Conservation (phyloP, 2,329 filamentous ascomycete genomes). For the Cordyceps tenuipes region DNA sequence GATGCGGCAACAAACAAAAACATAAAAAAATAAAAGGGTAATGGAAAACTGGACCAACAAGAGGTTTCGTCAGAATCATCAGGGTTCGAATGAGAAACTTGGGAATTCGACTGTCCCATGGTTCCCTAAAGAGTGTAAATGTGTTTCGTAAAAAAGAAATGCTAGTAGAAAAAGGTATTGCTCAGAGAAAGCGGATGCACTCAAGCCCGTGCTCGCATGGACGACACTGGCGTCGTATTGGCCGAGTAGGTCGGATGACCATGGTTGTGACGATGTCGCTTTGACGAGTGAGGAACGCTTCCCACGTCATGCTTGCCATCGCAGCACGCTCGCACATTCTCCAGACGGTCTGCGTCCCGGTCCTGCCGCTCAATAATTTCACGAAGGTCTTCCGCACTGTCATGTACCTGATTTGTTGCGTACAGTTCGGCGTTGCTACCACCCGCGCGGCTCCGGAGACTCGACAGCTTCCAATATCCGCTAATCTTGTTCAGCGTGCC, state of each 20-base stretch:
- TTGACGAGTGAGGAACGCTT: constrained; percentile 11
- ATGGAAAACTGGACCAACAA: constrained; percentile 7
- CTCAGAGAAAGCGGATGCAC: not conserved
- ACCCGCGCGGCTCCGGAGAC: constrained; percentile 42
- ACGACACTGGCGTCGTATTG: constrained; percentile 9
- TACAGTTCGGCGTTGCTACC: constrained; percentile 43
- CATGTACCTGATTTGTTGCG: constrained; percentile 55
- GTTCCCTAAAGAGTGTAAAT: constrained; percentile 11
- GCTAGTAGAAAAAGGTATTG: not conserved
- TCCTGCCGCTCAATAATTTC: constrained; percentile 73
- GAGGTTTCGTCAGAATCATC: constrained; percentile 11
- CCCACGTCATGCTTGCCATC: constrained; percentile 60
- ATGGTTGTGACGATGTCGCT: constrained; percentile 11
- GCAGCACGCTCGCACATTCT: constrained; percentile 95
- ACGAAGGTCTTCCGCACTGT: constrained; percentile 76
- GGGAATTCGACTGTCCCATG: not conserved
- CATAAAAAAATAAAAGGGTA: constrained; percentile 2
- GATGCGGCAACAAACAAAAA: not conserved
- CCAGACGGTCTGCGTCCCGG: constrained; percentile 67
- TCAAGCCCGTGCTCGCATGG: constrained; percentile 9
- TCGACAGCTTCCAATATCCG: constrained; percentile 51
- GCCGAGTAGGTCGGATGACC: constrained; percentile 4
- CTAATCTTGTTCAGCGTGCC: constrained; percentile 52
- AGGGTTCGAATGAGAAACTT: not conserved
- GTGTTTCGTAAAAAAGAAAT: constrained; percentile 8